A percentile compares a stretch with the other conserved stretches of the same genome.
phyloP scores from a whole-genome alignment of 495 filamentous ascomycete species.

The Margaritispora aquatica region DNA sequence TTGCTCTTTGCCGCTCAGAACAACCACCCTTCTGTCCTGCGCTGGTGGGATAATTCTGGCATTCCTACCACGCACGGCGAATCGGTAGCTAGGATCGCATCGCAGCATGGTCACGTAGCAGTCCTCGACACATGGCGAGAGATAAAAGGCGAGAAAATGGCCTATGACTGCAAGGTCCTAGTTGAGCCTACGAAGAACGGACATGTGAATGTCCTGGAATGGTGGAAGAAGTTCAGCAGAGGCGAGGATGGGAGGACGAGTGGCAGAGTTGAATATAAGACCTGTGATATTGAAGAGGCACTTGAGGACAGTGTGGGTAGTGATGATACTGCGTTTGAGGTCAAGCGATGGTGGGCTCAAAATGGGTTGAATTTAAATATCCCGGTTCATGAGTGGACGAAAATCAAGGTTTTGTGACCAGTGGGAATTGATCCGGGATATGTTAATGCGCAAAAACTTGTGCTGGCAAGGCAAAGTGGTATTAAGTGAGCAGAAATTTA shows the following conservation, averaged over 20 bases:
- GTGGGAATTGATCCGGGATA: neutral
- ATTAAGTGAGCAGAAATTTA: neutral
- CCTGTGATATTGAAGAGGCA: conserved; percentile 91
- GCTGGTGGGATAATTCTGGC: conserved; percentile 77
- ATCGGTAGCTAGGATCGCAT: conserved; percentile 74
- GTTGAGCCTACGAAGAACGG: conserved; percentile 84
- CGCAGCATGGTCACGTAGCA: conserved; percentile 76
- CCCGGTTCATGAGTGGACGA: conserved; percentile 91
- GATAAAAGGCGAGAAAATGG: conserved; percentile 73
- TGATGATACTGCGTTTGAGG: conserved; percentile 57
- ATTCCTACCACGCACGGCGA: conserved; percentile 70
- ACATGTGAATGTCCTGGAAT: conserved; percentile 76
- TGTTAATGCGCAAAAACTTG: neutral
- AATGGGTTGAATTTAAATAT: conserved; percentile 85
- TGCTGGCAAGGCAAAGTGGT: neutral
- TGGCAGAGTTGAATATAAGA: conserved; percentile 77
- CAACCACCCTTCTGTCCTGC: conserved; percentile 61
- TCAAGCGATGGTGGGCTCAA: conserved; percentile 81
- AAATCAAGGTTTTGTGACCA: conserved; percentile 54
- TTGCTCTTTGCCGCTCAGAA: conserved; percentile 75
- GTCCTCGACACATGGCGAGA: conserved; percentile 78
- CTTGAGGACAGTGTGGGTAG: conserved; percentile 76
- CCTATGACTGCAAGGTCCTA: conserved; percentile 83
- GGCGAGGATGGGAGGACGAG: conserved; percentile 32
- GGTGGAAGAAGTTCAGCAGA: conserved; percentile 66